Evolutionary conservation across 225 moss, liverwort and hornwort genomes (phyloP).

Genomic region (Marchantia polymorpha): DNA sequence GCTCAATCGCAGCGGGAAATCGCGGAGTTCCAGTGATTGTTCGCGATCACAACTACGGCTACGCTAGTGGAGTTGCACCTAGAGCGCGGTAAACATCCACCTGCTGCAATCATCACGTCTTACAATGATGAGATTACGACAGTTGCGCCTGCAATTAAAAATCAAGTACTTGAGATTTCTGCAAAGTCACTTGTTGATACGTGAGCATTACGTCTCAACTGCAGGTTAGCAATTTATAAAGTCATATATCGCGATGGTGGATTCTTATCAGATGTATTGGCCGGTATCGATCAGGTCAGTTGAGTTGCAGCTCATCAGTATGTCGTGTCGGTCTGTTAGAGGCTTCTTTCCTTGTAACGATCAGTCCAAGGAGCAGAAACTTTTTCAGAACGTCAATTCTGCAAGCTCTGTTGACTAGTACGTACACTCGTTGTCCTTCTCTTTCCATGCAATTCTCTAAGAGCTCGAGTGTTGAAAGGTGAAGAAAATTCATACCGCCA

Average conservation of each 20-base stretch:
- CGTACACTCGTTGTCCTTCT: no score
- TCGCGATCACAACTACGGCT: slow-evolving; percentile 38
- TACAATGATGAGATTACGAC: neutral
- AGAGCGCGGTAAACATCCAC: slow-evolving; percentile 28
- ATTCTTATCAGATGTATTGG: slow-evolving; percentile 86
- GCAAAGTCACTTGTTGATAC: neutral
- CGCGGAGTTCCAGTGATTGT: slow-evolving; percentile 40
- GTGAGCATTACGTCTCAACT: neutral
- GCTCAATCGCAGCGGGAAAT: slow-evolving; percentile 48
- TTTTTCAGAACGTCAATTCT: no score
- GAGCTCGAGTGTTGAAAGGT: no score
- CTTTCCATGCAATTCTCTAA: no score
- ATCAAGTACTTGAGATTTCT: neutral
- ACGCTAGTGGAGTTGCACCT: slow-evolving; percentile 45
- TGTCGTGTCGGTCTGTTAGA: neutral
- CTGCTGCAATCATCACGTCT: neutral
- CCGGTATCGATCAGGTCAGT: slow-evolving; percentile 85
- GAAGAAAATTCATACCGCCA: no score
- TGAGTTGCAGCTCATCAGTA: no score
- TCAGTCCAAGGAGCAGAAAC: no score
- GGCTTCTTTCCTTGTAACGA: neutral
- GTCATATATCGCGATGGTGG: slow-evolving; percentile 94
- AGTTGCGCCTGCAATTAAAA: no score
- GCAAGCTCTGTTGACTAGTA: no score
- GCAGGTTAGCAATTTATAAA: slow-evolving; percentile 88